Evolutionary conservation across 768 basidiomycete genomes (phyloP).

Genomic region (Phaffia tasmanica): DNA sequence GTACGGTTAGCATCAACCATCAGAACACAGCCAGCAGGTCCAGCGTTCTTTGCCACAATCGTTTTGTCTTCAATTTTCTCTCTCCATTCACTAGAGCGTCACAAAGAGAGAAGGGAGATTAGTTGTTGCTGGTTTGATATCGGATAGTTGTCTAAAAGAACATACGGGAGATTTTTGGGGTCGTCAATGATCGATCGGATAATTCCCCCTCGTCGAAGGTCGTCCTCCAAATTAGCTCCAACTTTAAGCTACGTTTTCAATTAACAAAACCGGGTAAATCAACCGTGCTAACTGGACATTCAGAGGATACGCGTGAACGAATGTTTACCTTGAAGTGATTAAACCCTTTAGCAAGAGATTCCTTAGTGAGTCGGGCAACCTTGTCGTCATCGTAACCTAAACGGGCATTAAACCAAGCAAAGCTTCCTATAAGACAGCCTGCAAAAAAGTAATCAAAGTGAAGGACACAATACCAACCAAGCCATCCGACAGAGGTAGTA

Average conservation of each 20-base stretch:
- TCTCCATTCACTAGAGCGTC: slow-evolving; percentile 14
- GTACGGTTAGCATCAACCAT: slow-evolving; percentile 95
- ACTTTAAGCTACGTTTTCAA: slow-evolving; percentile 66
- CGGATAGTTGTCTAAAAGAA: background rate
- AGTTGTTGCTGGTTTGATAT: background rate
- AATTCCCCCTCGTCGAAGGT: slow-evolving; percentile 72
- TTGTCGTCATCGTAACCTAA: slow-evolving; percentile 83
- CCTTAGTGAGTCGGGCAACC: slow-evolving; percentile 69
- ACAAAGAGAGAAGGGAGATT: background rate
- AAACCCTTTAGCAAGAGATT: slow-evolving; percentile 76
- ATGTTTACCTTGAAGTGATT: slow-evolving; percentile 73
- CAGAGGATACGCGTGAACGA: slow-evolving; percentile 8
- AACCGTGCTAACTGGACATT: background rate
- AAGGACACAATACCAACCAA: slow-evolving; percentile 41
- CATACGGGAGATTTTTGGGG: slow-evolving; percentile 63
- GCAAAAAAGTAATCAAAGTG: background rate
- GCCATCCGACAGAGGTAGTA: slow-evolving; percentile 86
- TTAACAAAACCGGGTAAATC: background rate
- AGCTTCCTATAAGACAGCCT: slow-evolving; percentile 4
- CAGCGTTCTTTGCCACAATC: slow-evolving; percentile 23
- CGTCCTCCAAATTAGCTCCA: slow-evolving; percentile 67
- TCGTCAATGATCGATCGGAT: slow-evolving; percentile 94
- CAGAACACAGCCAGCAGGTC: slow-evolving; percentile 81
- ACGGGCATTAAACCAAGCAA: slow-evolving; percentile 29
- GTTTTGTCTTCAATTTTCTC: slow-evolving; percentile 21